These are phyloP conservation scores for Aspergillus campestris DNA, from an alignment of 495 filamentous ascomycete species.

Conservation along the genomic window DNA sequence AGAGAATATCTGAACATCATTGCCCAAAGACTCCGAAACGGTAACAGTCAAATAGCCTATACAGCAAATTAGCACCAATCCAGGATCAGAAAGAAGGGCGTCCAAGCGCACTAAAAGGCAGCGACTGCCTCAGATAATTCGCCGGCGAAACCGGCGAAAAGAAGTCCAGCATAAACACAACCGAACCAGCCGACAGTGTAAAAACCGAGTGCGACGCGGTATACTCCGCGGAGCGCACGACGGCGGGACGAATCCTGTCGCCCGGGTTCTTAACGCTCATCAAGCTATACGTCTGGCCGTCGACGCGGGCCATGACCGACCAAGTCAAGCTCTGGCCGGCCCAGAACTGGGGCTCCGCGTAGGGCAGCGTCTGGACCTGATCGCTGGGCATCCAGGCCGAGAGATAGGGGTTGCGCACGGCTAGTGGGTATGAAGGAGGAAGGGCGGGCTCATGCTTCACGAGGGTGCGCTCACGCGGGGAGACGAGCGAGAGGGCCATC, in stretches of 20 bases:
- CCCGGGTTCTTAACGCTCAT: constrained; percentile 31
- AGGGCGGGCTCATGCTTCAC: constrained; percentile 19
- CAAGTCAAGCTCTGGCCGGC: constrained; percentile 37
- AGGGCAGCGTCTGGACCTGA: constrained; percentile 27
- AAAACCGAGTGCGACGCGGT: constrained; percentile 41
- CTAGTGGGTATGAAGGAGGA: constrained; percentile 42
- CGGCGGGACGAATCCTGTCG: constrained; percentile 24
- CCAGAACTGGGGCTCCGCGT: constrained; percentile 43
- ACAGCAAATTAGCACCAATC: neutral
- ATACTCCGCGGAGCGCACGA: constrained; percentile 32
- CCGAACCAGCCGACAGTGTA: constrained; percentile 31
- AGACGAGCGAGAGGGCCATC: constrained; percentile 9
- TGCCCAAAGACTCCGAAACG: constrained; percentile 26
- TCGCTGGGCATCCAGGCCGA: constrained; percentile 41
- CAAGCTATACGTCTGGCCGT: constrained; percentile 39
- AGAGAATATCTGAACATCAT: constrained; percentile 36
- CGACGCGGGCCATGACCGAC: constrained; percentile 40
- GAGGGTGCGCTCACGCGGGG: constrained; percentile 6
- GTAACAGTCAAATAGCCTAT: constrained; percentile 59
- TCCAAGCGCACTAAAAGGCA: constrained; percentile 57
- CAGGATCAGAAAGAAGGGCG: neutral
- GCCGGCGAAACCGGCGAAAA: constrained; percentile 82
- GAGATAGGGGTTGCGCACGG: constrained; percentile 39
- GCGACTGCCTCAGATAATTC: constrained; percentile 71
- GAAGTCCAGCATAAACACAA: constrained; percentile 47